Evolutionary conservation across 805 yeast species (phyloP).

Genomic region (Yarrowia divulgata): DNA sequence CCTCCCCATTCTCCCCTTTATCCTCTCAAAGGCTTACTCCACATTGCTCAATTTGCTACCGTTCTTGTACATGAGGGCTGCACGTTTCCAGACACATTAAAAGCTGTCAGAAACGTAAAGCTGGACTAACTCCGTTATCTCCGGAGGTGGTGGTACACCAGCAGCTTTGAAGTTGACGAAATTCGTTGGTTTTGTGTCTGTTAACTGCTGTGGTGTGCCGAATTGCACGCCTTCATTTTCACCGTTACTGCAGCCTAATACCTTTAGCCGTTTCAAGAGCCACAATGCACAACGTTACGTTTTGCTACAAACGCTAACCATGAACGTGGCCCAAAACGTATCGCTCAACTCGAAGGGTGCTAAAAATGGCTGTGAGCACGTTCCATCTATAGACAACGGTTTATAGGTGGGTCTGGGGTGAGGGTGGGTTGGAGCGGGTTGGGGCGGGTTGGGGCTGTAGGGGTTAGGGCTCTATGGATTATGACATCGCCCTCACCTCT

Average conservation of each 20-base stretch:
- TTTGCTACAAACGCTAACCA: background rate
- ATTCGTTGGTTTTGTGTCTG: no score
- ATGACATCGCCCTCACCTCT: no score
- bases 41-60: conserved; percentile 26
- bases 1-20: background rate
- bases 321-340: conserved; percentile 1
- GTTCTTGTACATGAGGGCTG: background rate
- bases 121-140: conserved; percentile 12
- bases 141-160: background rate
- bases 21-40: conserved; percentile 19
- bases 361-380: background rate
- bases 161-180: no score
- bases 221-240: no score
- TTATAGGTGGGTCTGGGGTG: no score
- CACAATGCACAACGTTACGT: no score
- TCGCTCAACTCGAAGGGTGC: background rate
- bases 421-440: no score
- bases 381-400: conserved; percentile 1
- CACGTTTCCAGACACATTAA: conserved; percentile 8
- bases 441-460: no score
- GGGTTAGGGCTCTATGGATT: no score
- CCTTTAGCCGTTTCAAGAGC: no score
- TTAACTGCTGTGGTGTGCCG: no score
- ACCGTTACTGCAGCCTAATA: no score
- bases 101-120: conserved; percentile 6